phyloP scores from a whole-genome alignment of 2,329 filamentous ascomycete species.

The Penicillium sp. region DNA sequence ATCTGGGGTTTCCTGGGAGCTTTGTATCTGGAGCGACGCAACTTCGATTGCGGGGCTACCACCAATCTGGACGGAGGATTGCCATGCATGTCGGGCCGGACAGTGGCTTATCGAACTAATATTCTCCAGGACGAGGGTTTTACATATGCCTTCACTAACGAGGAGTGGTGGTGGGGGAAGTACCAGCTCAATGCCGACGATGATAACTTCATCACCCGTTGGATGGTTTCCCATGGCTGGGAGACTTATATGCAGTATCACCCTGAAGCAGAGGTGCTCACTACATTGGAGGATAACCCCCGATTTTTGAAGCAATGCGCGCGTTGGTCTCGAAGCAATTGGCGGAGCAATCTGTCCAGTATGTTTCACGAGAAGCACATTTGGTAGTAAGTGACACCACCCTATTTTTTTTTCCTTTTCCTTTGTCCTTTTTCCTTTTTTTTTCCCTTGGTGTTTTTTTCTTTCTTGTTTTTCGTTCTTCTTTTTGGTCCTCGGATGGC shows the following conservation, averaged over 20 bases:
- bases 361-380: constrained; percentile 80
- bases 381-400: constrained; percentile 69
- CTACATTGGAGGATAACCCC: constrained; percentile 82
- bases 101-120: constrained; percentile 84
- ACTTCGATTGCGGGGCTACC: constrained; percentile 95
- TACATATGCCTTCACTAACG: constrained; percentile 84
- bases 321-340: constrained; percentile 95
- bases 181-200: constrained; percentile 95
- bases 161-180: constrained; percentile 75
- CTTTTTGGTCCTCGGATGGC: neutral
- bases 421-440: neutral
- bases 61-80: constrained; percentile 93
- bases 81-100: constrained; percentile 95
- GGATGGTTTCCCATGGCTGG: constrained; percentile 89
- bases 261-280: constrained; percentile 85
- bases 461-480: constrained; percentile 2
- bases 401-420: constrained; percentile 1
- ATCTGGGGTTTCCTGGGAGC: constrained; percentile 89
- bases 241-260: constrained; percentile 96
- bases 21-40: constrained; percentile 87
- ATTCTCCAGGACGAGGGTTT: constrained; percentile 86
- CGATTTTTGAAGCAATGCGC: constrained; percentile 94
- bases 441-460: constrained; percentile 3
- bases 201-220: constrained; percentile 96
- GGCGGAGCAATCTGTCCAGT: constrained; percentile 94